phyloP scores from a whole-genome alignment of 345 rosid genomes.

The Eucalyptus leucophloia region DNA sequence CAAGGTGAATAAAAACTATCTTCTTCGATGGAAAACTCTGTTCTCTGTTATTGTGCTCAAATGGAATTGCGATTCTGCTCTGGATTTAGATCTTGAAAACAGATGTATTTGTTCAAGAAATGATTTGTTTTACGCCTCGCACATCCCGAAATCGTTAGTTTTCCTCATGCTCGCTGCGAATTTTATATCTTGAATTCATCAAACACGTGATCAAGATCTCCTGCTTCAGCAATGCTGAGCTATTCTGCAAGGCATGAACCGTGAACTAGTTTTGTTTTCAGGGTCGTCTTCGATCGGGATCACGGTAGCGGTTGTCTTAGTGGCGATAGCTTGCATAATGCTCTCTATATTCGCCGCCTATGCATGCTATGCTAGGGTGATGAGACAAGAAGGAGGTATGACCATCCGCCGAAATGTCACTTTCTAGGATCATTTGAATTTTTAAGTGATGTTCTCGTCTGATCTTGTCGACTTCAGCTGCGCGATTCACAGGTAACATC shows the following conservation, averaged over 20 bases:
- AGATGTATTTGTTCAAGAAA: background rate
- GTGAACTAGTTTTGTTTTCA: background rate
- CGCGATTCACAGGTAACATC: background rate
- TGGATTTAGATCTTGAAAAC: background rate
- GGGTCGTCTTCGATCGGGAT: background rate
- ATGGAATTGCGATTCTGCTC: background rate
- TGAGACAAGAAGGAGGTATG: background rate
- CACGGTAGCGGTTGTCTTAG: background rate
- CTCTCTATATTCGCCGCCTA: background rate
- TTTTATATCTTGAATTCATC: background rate
- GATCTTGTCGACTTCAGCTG: background rate
- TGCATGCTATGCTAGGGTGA: background rate
- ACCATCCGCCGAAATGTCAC: background rate
- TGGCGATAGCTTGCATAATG: background rate
- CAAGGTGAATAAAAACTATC: background rate
- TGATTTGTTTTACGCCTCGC: background rate
- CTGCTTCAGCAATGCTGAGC: background rate
- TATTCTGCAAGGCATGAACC: background rate
- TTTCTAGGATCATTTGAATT: background rate
- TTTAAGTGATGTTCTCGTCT: background rate
- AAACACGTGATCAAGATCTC: background rate
- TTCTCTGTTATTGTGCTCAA: background rate
- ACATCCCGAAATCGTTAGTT: background rate
- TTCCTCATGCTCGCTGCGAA: rapidly evolving
- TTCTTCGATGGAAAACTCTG: background rate